Evolutionary conservation across 495 filamentous ascomycete species (phyloP), one percentile per base, ranked within the genome.

Genomic region (Penicillium simplicissimum): DNA sequence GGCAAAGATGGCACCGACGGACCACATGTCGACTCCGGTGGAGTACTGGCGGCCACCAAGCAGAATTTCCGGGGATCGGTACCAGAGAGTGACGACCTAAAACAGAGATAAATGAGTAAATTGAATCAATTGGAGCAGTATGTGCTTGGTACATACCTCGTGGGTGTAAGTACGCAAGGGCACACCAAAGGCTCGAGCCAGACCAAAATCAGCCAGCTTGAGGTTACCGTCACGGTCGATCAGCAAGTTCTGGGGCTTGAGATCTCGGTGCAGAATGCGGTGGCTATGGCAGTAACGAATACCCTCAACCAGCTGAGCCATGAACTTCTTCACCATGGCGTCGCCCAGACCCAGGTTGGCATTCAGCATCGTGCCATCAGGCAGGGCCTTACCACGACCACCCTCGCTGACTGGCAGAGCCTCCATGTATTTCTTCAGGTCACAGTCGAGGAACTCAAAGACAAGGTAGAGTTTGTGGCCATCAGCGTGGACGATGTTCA

Each of bases 11-110:
- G 95, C 96, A 43, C 95, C 95, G 54, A 94, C 87, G 34, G 92
- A 96, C 95, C 95, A 99, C 96, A 99, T 98, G 74, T 99, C 95
- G 43, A 99, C 93, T 62, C 96, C 95, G 48, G 95, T 98, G 23
- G 91, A 96, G 80, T 99, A 99, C 74, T 98, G 95, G 51, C 93
- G 90, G 57, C 96, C 95, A 68, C 95, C 95, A 14, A 99, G 89
- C 21, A 99, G 85, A 71, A 99, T 97, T 75, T 99, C 95, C 0
- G 95, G 95, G n/a, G 94, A 85, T 54, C 96, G 91, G 73, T 98
- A 98, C 95, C 95, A 99, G 55, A 99, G 84, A 0, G 95, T 99
- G 56, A 99, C 95, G 58, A 98, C 95, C 87, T 90, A 54, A 8
- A 21, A 35, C 14, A 23, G 64, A 40, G 69, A 49, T 38, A 52